Evolutionary conservation across 73 alveolate species (phyloP).

Genomic region (Paramecium bursaria): DNA sequence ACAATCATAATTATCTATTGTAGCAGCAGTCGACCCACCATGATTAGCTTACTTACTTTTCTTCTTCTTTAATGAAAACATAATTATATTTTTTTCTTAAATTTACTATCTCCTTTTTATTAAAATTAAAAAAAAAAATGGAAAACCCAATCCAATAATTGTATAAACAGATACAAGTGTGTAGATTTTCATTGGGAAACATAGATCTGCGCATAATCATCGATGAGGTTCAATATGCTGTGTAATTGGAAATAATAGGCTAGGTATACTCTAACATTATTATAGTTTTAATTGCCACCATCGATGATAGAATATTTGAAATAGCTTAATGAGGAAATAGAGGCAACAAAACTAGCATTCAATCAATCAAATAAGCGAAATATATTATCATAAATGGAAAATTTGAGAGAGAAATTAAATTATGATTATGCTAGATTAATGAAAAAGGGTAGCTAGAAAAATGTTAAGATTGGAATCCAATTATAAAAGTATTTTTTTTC

Average conservation of each 20-base stretch:
- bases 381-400: constrained; percentile 2
- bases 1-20: constrained; percentile 17
- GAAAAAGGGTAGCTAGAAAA: constrained; percentile 57
- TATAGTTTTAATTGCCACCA: not conserved
- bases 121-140: too few species aligned
- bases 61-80: constrained; percentile 7
- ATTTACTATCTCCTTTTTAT: not conserved
- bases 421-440: constrained; percentile 13
- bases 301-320: not conserved
- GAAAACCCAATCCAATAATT: not conserved
- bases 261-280: not conserved
- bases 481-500: constrained; percentile 15
- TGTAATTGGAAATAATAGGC: too few species aligned
- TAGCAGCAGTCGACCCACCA: constrained; percentile 57
- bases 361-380: constrained; percentile 1
- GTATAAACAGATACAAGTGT: not conserved
- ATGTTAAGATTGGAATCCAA: constrained; percentile 6
- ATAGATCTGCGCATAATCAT: not conserved
- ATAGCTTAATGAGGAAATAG: not conserved
- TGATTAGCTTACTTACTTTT: constrained; percentile 35
- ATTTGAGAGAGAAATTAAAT: not conserved
- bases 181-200: not conserved
- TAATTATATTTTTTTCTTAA: constrained; percentile 31
- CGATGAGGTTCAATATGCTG: too few species aligned
- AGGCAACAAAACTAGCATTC: not conserved